Evolutionary conservation across 306 rosid species (phyloP).

Genomic region (Abrus pulchellus): DNA sequence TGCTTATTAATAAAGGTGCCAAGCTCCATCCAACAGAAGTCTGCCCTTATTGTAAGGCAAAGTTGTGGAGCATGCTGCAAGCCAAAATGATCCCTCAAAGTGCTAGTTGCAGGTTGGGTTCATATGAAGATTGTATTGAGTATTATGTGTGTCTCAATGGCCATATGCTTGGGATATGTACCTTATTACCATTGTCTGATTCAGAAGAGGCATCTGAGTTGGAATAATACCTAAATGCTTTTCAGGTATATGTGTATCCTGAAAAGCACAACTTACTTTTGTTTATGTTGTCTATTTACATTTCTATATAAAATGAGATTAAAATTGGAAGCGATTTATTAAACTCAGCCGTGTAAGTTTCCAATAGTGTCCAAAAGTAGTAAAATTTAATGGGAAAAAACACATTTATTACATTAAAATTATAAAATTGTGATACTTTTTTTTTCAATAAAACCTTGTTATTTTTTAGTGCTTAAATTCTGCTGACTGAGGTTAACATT

Average conservation of each 20-base stretch:
- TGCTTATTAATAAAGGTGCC: slow-evolving; percentile 81
- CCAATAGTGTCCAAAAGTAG: too few relatives aligned
- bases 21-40: slow-evolving; percentile 89
- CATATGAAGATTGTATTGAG: slow-evolving; percentile 83
- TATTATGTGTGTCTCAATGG: slow-evolving; percentile 97
- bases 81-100: slow-evolving; percentile 95
- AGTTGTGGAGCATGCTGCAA: slow-evolving; percentile 94
- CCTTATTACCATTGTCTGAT: slow-evolving; percentile 89
- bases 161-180: slow-evolving; percentile 90
- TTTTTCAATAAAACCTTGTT: too few relatives aligned
- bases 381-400: too few relatives aligned
- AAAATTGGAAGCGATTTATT: neutral
- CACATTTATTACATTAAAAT: too few relatives aligned
- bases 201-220: slow-evolving; percentile 81
- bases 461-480: too few relatives aligned
- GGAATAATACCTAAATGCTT: slow-evolving; percentile 51
- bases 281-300: neutral
- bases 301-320: neutral
- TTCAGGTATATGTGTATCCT: slow-evolving; percentile 58
- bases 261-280: slow-evolving; percentile 9
- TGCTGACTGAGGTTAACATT: too few relatives aligned
- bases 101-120: slow-evolving; percentile 87
- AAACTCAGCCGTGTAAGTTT: too few relatives aligned
- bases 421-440: too few relatives aligned
- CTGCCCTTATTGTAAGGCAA: slow-evolving; percentile 95